Base-by-base conservation (phyloP, 225 moss, liverwort and hornwort species). In the Sphagnum contortum region DNA sequence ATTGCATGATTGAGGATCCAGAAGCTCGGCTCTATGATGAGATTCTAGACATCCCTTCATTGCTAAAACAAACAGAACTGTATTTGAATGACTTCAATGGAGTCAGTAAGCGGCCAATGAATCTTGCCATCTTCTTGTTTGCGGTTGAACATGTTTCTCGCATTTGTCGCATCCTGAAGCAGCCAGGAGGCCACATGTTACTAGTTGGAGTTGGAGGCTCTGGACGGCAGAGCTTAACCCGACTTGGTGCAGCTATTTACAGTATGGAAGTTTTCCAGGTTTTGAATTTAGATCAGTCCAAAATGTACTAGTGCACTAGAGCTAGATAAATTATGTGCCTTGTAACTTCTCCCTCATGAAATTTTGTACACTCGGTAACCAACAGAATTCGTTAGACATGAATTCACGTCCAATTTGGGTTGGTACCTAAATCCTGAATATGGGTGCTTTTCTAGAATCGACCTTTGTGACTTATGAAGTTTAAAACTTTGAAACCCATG, bases 131-230 rank as follows among this genome's bases (percentile, higher is more conserved):
- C 57, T 94, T 91, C 49, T 75, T 94, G 64, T 94, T 94, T 76
- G 94, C 87, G 1, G 73, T 89, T 14, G 94, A 94, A 68, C 94
- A 94, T 62, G 66, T 94, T 3, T 94, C 94, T n/a, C 77, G 87
- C 48, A 89, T 94, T 68, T 94, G 94, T 65, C 81, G 91, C 60
- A 74, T 94, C 48, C 61, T 94, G 3, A 94, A 94, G 61, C 94
- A 94, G 65, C 91, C 94, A 45, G 72, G 91, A 14, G 94, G 94
- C 12, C 89, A 94, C 49, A 94, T 94, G 87, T 71, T 94, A 50
- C 87, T 94, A 47, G 84, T 94, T 29, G 94, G 94, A 71, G 89
- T 94, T 56, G 94, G 94, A 75, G 94, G 94, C n/a, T 91, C 89
- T 74, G 91, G 91, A 12, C 77, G 94, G 4, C 91, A 94, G 69